These are phyloP conservation scores for Mortierella antarctica DNA, from an alignment of 192 early-diverging fungal genomes.

Conservation along the genomic window DNA sequence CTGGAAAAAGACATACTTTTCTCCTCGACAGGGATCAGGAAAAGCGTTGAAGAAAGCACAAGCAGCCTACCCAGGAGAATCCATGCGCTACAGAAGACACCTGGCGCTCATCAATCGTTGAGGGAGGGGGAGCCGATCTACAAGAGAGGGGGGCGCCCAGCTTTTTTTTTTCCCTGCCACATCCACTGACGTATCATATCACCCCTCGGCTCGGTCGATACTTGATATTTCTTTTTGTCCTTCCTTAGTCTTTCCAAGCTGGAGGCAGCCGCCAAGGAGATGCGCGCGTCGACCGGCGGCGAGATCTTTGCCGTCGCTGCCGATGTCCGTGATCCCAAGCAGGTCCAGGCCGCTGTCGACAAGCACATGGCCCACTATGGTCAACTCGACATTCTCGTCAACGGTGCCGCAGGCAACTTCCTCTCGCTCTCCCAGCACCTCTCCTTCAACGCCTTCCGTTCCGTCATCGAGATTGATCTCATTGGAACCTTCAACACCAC, in stretches of 20 bases:
- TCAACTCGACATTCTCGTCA: constrained; percentile 71
- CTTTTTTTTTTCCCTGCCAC: not conserved
- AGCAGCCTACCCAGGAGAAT: too few relatives aligned
- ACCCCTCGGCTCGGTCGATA: not conserved
- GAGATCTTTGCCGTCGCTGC: constrained; percentile 64
- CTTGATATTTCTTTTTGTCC: constrained; percentile 6
- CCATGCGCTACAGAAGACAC: too few relatives aligned
- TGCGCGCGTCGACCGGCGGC: constrained; percentile 65
- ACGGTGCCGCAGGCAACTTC: constrained; percentile 79
- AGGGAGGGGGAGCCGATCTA: too few relatives aligned
- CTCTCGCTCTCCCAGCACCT: constrained; percentile 71
- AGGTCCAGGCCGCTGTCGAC: constrained; percentile 69
- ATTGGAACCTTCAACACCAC: constrained; percentile 82
- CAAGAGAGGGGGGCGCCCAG: too few relatives aligned
- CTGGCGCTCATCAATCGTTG: too few relatives aligned
- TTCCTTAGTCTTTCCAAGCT: constrained; percentile 63
- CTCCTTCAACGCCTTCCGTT: constrained; percentile 77
- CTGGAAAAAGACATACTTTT: not conserved
- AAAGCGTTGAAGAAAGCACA: too few relatives aligned
- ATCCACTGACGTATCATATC: not conserved
- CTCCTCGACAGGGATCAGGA: not conserved
- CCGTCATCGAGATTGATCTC: constrained; percentile 73
- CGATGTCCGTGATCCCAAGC: constrained; percentile 71
- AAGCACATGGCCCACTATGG: constrained; percentile 71
- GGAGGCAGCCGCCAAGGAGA: constrained; percentile 72